Conservation (phyloP, 805 yeast species). For the Myxozyma nipponensis region DNA sequence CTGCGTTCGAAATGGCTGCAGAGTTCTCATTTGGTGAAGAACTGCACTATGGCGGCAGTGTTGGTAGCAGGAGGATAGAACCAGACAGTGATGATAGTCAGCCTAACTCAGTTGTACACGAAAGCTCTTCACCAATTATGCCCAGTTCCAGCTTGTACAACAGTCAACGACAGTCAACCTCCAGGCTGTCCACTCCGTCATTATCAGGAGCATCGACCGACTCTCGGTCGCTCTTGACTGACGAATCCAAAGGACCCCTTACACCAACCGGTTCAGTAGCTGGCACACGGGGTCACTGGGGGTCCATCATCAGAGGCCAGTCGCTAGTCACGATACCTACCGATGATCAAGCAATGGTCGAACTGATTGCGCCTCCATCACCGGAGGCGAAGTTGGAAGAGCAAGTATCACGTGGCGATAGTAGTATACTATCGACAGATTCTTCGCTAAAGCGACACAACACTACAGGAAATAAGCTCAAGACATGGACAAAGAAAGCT, state of each 20-base stretch:
- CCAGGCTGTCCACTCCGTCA: neutral
- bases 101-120: neutral
- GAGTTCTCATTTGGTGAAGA: constrained; percentile 25
- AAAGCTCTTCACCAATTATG: neutral
- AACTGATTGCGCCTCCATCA: constrained; percentile 16
- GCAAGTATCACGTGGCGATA: neutral
- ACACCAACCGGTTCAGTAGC: neutral
- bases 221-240: neutral
- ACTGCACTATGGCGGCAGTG: constrained; percentile 36
- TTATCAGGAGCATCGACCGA: neutral
- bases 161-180: neutral
- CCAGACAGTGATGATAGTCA: neutral
- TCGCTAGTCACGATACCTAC: constrained; percentile 8
- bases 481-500: neutral
- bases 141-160: neutral
- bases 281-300: constrained; percentile 8
- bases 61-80: constrained; percentile 7
- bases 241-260: neutral
- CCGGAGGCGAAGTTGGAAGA: constrained; percentile 1
- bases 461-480: neutral
- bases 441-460: neutral
- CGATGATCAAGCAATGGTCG: constrained; percentile 27
- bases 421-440: neutral
- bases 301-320: constrained; percentile 25
- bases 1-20: constrained; percentile 5